Percentiles rank a stretch among this genome's conserved stretches.
These are phyloP conservation scores for Fusarium domesticum DNA, from an alignment of 2,329 filamentous ascomycete species.

Conservation along the genomic window DNA sequence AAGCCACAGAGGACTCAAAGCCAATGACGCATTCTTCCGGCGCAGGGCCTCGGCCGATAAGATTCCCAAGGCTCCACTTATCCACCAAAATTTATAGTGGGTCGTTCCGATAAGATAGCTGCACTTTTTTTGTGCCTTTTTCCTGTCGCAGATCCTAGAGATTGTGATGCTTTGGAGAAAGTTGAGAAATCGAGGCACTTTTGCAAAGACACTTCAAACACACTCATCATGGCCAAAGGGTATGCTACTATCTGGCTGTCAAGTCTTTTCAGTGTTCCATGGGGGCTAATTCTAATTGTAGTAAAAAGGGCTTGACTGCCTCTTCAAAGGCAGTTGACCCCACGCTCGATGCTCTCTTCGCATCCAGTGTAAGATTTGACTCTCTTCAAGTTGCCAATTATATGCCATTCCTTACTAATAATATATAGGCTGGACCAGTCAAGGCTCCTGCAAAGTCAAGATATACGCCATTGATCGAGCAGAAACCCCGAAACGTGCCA, in stretches of 20 bases:
- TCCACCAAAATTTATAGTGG: slow-evolving; percentile 18
- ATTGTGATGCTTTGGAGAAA: slow-evolving; percentile 11
- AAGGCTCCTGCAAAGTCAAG: slow-evolving; percentile 44
- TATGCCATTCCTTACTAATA: slow-evolving; percentile 12
- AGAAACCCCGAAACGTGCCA: slow-evolving; percentile 32
- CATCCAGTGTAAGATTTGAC: slow-evolving; percentile 61
- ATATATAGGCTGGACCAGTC: slow-evolving; percentile 49
- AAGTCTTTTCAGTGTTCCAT: slow-evolving; percentile 6
- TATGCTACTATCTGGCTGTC: slow-evolving; percentile 1
- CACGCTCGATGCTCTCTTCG: slow-evolving; percentile 66
- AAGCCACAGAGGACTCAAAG: slow-evolving; percentile 12
- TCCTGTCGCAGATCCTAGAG: slow-evolving; percentile 15
- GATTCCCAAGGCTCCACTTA: slow-evolving; percentile 1
- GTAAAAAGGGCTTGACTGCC: slow-evolving; percentile 41
- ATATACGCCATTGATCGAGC: slow-evolving; percentile 40
- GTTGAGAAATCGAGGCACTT: slow-evolving; percentile 7
- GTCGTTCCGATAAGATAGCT: slow-evolving; percentile 5
- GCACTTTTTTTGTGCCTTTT: slow-evolving; percentile 30
- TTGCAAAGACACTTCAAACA: slow-evolving; percentile 1
- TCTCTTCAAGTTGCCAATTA: slow-evolving; percentile 1
- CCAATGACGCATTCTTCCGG: slow-evolving; percentile 35
- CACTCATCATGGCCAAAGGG: slow-evolving; percentile 28
- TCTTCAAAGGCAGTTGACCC: slow-evolving; percentile 63
- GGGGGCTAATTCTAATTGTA: slow-evolving; percentile 26
- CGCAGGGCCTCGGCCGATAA: slow-evolving; percentile 19